These are phyloP conservation scores for Rhizoclosmatium globosum DNA, from an alignment of 192 early-diverging fungal genomes.

Conservation along the genomic window DNA sequence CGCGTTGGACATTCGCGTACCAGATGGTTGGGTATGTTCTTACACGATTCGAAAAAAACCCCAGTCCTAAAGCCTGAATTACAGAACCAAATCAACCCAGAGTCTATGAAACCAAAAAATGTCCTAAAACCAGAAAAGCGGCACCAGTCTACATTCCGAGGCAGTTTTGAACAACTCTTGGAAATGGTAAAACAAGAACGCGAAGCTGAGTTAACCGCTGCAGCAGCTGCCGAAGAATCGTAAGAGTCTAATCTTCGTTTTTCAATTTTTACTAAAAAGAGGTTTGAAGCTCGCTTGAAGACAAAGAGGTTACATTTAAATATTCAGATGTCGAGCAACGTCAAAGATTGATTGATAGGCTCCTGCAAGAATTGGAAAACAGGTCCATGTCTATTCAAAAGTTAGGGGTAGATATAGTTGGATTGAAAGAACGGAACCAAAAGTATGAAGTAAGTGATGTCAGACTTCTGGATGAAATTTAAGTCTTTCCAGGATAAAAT, in stretches of 20 bases:
- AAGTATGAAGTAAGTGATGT: conserved; percentile 30
- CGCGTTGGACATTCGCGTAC: conserved; percentile 22
- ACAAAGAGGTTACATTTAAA: conserved; percentile 21
- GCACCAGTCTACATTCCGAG: neutral
- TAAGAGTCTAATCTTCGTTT: neutral
- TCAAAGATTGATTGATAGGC: conserved; percentile 53
- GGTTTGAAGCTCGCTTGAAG: neutral
- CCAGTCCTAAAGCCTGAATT: neutral
- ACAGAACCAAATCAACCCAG: conserved; percentile 16
- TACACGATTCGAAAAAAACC: neutral
- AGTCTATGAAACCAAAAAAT: conserved; percentile 10
- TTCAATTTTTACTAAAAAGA: neutral
- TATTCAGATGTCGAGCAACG: conserved; percentile 47
- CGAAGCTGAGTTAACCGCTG: conserved; percentile 11
- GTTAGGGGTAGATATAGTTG: conserved; percentile 49
- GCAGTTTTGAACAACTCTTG: conserved; percentile 21
- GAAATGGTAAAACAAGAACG: conserved; percentile 25
- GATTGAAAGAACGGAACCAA: conserved; percentile 40
- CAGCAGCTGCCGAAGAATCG: conserved; percentile 12
- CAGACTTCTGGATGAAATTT: too few relatives aligned
- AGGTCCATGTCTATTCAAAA: conserved; percentile 51
- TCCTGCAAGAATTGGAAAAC: conserved; percentile 52
- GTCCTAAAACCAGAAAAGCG: neutral
- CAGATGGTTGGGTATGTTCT: conserved; percentile 34
- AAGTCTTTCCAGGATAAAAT: conserved; percentile 30